Evolutionary conservation across 176 grass and related monocot species (phyloP), one percentile per base, ranked within the genome.

Genomic region (Tuctoria greenei): DNA sequence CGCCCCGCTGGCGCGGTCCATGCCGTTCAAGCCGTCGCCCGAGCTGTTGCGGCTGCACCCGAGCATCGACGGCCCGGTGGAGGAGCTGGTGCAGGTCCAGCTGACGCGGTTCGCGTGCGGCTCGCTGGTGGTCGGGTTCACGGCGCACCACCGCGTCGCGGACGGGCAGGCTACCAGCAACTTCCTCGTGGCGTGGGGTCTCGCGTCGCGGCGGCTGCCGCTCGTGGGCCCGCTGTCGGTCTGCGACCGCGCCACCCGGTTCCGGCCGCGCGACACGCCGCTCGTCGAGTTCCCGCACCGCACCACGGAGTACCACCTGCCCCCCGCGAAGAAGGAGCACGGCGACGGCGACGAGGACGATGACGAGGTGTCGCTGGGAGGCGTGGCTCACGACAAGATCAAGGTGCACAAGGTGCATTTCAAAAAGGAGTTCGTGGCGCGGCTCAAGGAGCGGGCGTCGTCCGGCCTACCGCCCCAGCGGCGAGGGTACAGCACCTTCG

Each of bases 91-190:
- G 21, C 83, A 79, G 61, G 86, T 95, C 25, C 92, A 95, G 78
- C 71, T 91, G 27, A 95, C 92, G 3, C 49, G 86, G 20, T 95
- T 95, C 81, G 59, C 76, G 0, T 94, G 92, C 42, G 92, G 91
- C 0, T 93, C 91, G 8, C 57, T 89, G 3, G 86, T 62, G 3
- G 61, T 91, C 10, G 83, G 79, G 10, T 81, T 86, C 80, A 71
- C 83, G 8, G 4, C 28, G 11, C 79, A 86, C 76, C 90, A 92
- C 64, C 57, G 18, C 37, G 8, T 95, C 44, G 83, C 80, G n/a
- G 92, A 95, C 56, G 92, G 88, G 13, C 82, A 75, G 61, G 85
- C 92, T 34, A 76, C 71, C 9, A 79, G 80, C 39, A 83, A 72
- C 57, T 95, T 95, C 73, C 67, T 91, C 37, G 62, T 82, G 0